A percentile compares a stretch with the other conserved stretches of the same genome.
phyloP scores from a whole-genome alignment of 2,329 filamentous ascomycete species.

The Pseudogymnoascus verrucosus region DNA sequence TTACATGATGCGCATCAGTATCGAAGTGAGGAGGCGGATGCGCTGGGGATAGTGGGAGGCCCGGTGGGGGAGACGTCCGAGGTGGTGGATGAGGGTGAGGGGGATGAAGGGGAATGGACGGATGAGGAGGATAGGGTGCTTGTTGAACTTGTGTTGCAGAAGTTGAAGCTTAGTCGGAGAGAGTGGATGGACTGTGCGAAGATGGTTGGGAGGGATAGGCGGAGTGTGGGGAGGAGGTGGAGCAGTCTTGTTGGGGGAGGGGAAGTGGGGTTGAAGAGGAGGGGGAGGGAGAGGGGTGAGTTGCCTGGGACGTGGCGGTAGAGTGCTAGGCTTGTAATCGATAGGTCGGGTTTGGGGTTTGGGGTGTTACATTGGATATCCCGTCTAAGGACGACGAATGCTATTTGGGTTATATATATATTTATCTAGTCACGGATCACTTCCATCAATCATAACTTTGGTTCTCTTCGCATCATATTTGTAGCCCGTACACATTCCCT shows the following conservation, averaged over 20 bases:
- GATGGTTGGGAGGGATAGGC: conserved; percentile 52
- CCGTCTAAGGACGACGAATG: conserved; percentile 3
- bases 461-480: background rate
- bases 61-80: conserved; percentile 26
- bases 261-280: conserved; percentile 49
- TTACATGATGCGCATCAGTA: conserved; percentile 31
- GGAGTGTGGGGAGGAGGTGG: conserved; percentile 52
- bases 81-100: conserved; percentile 37
- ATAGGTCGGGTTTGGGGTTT: background rate
- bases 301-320: conserved; percentile 50
- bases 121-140: conserved; percentile 56
- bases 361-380: background rate
- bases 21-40: background rate
- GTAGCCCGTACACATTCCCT: background rate
- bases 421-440: background rate
- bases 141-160: conserved; percentile 60
- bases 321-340: background rate
- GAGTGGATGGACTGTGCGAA: conserved; percentile 63
- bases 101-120: conserved; percentile 43
- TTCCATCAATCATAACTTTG: conserved; percentile 4
- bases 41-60: conserved; percentile 29
- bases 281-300: conserved; percentile 37
- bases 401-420: conserved; percentile 6
- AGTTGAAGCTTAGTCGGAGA: conserved; percentile 54
- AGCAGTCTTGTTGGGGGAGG: conserved; percentile 52